These are phyloP conservation scores for Tricholoma saponaceum DNA, from an alignment of 768 basidiomycete genomes.

Conservation along the genomic window DNA sequence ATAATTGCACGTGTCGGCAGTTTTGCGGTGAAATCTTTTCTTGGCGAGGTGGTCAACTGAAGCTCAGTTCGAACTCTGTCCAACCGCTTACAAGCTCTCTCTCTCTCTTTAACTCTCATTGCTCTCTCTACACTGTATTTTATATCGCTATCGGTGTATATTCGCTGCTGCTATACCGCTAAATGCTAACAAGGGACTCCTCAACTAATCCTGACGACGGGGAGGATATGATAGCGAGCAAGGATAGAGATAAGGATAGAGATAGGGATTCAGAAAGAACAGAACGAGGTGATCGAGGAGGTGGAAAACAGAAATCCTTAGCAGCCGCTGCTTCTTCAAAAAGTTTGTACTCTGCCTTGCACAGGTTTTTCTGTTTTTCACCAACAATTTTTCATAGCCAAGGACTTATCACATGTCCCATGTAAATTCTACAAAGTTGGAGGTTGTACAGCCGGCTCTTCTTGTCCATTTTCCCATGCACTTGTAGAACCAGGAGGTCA, in stretches of 20 bases:
- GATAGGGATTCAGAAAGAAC: conserved; percentile 18
- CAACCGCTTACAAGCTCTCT: too few species aligned
- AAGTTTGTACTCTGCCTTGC: conserved; percentile 11
- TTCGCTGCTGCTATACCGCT: background rate
- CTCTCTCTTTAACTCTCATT: conserved; percentile 1
- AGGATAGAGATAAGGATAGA: conserved; percentile 7
- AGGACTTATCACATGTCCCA: conserved; percentile 93
- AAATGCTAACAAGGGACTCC: conserved; percentile 18
- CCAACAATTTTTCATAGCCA: conserved; percentile 35
- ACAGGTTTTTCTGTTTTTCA: conserved; percentile 3
- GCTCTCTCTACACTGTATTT: conserved; percentile 2
- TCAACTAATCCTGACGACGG: conserved; percentile 16
- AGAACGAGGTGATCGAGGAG: conserved; percentile 16
- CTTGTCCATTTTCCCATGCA: conserved; percentile 93
- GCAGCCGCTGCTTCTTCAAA: conserved; percentile 14
- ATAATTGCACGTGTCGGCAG: conserved; percentile 34
- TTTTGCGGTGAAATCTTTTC: conserved; percentile 34
- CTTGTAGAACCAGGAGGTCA: conserved; percentile 68
- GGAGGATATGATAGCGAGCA: conserved; percentile 9
- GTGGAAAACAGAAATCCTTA: conserved; percentile 16
- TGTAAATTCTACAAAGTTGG: conserved; percentile 98
- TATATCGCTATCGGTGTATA: background rate
- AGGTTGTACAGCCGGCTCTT: conserved; percentile 88
- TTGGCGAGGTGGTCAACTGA: conserved; percentile 15
- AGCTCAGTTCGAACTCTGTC: conserved; percentile 5